Evolutionary conservation across 2,329 filamentous ascomycete genomes (phyloP).

Genomic region (Ophiosphaerella herpotricha): DNA sequence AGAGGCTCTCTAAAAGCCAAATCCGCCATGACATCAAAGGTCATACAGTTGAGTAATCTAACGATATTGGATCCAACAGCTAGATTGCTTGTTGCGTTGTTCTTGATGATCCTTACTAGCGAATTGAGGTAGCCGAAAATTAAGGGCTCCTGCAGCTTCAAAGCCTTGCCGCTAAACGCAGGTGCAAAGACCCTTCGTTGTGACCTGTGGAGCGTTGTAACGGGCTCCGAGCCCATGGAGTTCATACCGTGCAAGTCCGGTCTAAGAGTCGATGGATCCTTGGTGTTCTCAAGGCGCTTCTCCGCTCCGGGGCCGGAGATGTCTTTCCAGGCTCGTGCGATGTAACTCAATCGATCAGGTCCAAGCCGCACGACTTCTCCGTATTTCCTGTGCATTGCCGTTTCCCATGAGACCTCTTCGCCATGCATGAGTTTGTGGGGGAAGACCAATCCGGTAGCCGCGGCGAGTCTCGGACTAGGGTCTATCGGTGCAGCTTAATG

Average conservation of each 20-base stretch:
- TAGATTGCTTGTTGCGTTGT: background rate
- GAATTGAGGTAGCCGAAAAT: conserved; percentile 41
- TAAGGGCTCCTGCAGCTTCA: conserved; percentile 41
- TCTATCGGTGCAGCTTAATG: background rate
- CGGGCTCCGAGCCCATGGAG: background rate
- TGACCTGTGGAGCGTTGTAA: background rate
- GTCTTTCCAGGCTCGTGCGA: conserved; percentile 11
- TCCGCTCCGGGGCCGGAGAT: conserved; percentile 1
- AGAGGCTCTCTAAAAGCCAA: conserved; percentile 49
- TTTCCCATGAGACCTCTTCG: background rate
- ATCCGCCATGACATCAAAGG: conserved; percentile 51
- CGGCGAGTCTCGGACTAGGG: background rate
- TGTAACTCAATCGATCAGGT: conserved; percentile 6
- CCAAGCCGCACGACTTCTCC: conserved; percentile 9
- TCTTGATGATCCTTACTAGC: background rate
- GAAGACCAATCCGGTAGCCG: background rate
- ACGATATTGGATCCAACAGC: background rate
- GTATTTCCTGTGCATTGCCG: conserved; percentile 4
- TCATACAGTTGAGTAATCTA: conserved; percentile 43
- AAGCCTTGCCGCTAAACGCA: conserved; percentile 42
- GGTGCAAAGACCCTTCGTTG: conserved; percentile 22
- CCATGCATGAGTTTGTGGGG: background rate
- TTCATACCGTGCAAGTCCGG: background rate
- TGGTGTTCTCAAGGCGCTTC: background rate
- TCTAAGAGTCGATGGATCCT: background rate